Evolutionary conservation across 768 basidiomycete genomes (phyloP).

Genomic region (Kwoniella newhampshirensis): DNA sequence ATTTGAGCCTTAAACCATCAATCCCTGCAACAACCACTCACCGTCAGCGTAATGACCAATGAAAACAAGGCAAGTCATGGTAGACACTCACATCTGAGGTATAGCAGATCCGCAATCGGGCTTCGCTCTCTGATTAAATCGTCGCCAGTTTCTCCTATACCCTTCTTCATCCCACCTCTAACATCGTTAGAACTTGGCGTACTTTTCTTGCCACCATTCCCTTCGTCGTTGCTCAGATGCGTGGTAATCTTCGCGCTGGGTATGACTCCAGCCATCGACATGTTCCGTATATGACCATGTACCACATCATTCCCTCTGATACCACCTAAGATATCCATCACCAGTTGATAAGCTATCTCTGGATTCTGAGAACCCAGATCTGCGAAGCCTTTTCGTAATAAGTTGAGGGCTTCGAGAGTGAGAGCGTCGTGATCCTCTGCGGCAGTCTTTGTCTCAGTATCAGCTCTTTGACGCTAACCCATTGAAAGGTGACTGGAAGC

Average conservation of each 20-base stretch:
- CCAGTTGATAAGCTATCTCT: slow-evolving; percentile 77
- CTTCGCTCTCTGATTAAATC: slow-evolving; percentile 58
- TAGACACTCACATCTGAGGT: slow-evolving; percentile 70
- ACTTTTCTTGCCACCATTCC: neutral
- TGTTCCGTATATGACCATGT: slow-evolving; percentile 76
- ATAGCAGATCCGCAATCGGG: slow-evolving; percentile 92
- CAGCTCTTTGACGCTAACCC: neutral
- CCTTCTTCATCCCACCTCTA: slow-evolving; percentile 1
- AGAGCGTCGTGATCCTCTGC: slow-evolving; percentile 36
- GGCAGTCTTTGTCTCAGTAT: slow-evolving; percentile 30
- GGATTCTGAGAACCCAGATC: slow-evolving; percentile 82
- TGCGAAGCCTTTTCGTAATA: slow-evolving; percentile 79
- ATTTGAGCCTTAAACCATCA: slow-evolving; percentile 83
- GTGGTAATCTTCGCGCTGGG: slow-evolving; percentile 71
- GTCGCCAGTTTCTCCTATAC: slow-evolving; percentile 3
- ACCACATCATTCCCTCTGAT: slow-evolving; percentile 83
- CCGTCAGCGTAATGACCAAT: neutral
- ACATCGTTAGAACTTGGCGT: slow-evolving; percentile 2
- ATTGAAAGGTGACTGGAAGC: slow-evolving; percentile 33
- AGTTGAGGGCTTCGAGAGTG: slow-evolving; percentile 35
- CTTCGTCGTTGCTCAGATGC: slow-evolving; percentile 25
- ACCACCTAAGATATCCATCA: slow-evolving; percentile 83
- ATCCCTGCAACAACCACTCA: slow-evolving; percentile 56
- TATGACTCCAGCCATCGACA: slow-evolving; percentile 60
- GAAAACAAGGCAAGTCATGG: neutral